phyloP scores from a whole-genome alignment of 2,329 filamentous ascomycete genomes.

The Aplosporella prunicola region DNA sequence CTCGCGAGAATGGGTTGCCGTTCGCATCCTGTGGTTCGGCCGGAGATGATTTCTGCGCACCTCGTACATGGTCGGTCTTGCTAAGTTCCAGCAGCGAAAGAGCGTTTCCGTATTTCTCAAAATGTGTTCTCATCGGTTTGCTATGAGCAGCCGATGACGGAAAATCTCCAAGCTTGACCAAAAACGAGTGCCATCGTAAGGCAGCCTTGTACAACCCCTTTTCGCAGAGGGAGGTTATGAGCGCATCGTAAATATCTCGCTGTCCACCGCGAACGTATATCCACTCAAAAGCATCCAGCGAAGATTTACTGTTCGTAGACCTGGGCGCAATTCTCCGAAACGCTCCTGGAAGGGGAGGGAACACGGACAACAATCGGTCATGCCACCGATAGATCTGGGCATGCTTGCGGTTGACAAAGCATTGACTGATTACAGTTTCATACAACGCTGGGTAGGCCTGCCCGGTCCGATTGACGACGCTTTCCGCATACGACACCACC shows the following conservation, averaged over 20 bases:
- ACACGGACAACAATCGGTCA: background rate
- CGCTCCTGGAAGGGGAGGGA: background rate
- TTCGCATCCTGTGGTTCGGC: background rate
- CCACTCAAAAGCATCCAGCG: constrained; percentile 21
- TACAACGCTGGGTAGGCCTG: constrained; percentile 33
- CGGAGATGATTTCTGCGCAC: too few species aligned
- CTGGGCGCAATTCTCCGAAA: constrained; percentile 4
- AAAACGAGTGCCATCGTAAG: background rate
- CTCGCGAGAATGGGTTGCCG: constrained; percentile 9
- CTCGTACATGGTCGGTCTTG: too few species aligned
- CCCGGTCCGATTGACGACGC: constrained; percentile 31
- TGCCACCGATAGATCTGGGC: constrained; percentile 7
- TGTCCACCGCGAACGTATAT: constrained; percentile 32
- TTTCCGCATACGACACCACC: constrained; percentile 32
- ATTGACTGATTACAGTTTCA: constrained; percentile 33
- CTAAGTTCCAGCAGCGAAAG: background rate
- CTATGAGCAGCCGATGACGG: too few species aligned
- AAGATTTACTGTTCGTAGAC: background rate
- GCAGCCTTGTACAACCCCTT: background rate
- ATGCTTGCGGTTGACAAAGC: constrained; percentile 17
- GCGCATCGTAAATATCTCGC: constrained; percentile 33
- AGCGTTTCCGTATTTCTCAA: background rate
- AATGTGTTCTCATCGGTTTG: too few species aligned
- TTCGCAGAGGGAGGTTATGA: constrained; percentile 13
- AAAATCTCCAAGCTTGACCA: too few species aligned